phyloP scores from a whole-genome alignment of 2,329 filamentous ascomycete species.

The Thermoascus crustaceus region DNA sequence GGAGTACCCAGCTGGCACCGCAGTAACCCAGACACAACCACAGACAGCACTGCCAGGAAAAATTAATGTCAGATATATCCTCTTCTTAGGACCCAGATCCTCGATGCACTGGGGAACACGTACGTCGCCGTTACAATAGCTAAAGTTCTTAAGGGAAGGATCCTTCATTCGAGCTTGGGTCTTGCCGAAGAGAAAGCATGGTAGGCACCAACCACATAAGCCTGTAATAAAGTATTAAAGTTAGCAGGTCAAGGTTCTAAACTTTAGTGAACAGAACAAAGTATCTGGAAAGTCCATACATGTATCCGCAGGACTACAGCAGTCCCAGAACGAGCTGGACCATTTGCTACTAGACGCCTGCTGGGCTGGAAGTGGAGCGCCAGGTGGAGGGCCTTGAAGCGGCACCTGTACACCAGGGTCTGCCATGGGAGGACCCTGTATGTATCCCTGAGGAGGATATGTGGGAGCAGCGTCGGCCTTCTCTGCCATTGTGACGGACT shows the following conservation, averaged over 20 bases:
- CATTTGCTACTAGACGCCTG: constrained; percentile 20
- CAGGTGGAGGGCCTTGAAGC: no score
- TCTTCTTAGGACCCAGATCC: background rate
- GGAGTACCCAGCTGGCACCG: constrained; percentile 32
- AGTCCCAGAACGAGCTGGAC: constrained; percentile 25
- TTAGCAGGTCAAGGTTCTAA: background rate
- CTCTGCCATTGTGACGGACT: no score
- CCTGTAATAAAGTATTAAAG: constrained; percentile 12
- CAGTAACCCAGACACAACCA: constrained; percentile 22
- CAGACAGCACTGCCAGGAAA: constrained; percentile 24
- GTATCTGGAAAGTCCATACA: constrained; percentile 22
- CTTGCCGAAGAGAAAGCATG: constrained; percentile 26
- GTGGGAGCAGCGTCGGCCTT: no score
- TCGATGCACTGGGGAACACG: background rate
- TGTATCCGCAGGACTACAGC: constrained; percentile 22
- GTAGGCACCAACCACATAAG: constrained; percentile 18
- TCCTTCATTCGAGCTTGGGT: constrained; percentile 24
- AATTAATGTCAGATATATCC: background rate
- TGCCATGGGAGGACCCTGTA: no score
- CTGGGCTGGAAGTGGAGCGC: no score
- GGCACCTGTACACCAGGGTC: no score
- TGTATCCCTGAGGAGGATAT: no score
- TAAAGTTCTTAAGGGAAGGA: constrained; percentile 18
- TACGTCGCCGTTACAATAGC: constrained; percentile 22
- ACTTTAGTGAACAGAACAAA: background rate